Base-by-base conservation (phyloP, 2,329 filamentous ascomycete species). In the Fusarium sp. region DNA sequence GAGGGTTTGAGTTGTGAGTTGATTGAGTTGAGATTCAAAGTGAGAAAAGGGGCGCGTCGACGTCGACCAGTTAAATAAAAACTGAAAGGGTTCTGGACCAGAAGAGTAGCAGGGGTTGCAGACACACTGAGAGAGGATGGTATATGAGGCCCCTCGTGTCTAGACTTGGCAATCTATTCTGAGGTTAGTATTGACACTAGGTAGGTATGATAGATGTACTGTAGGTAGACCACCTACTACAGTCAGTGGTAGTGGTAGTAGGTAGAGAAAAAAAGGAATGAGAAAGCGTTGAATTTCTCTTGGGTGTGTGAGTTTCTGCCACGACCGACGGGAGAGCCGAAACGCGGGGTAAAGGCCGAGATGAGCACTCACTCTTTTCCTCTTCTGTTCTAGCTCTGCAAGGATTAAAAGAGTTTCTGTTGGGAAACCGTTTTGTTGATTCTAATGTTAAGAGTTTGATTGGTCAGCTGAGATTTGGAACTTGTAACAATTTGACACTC, bases 31-130 rank as follows among this genome's bases (percentile, higher is more conserved):
- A n/a, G 43, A 47, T n/a, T 20, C 23, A 45, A 27, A 30, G 40
- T 40, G 58, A 32, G 47, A 21, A 46, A 46, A 55, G 53, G 41
- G 55, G 27, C 21, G 40, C 53, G 59, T 71, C 53, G 59, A 71
- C 63, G 68, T 68, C 63, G 59, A 71, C 63, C 63, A 59, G 67
- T 71, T 71, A 71, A 65, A 65, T 68, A 63, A 41, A 62, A 54
- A 57, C 8, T 40, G 20, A 49, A 48, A 21, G 23, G 23, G 23
- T 37, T 51, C 21, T 32, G 53, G 21, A 48, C 45, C n/a, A 37
- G 10, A 18, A 37, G 18, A n/a, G 34, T 37, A 37, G 18, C 34
- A 37, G 34, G 34, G 34, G 34, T 37, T 37, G 34, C 30, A 32
- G 14, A 37, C 34, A 37, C 34, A n/a, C 34, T 37, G 34, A 37